Evolutionary conservation across 306 rosid genomes (phyloP).

Genomic region (Cyclanthera cordifolia): DNA sequence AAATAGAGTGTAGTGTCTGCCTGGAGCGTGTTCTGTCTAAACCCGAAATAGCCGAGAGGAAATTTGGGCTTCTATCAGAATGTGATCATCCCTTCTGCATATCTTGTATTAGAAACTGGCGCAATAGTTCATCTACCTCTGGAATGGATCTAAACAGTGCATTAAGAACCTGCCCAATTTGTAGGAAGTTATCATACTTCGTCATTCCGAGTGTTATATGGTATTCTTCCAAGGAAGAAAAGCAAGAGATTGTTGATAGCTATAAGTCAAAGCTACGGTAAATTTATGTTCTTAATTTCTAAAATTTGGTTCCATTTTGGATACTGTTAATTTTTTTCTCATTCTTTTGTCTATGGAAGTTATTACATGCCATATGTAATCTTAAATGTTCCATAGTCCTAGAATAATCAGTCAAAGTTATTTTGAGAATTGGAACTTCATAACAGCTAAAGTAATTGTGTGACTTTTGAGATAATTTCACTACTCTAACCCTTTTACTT

Average conservation of each 20-base stretch:
- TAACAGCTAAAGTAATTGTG: not conserved
- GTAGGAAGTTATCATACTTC: slow-evolving; percentile 86
- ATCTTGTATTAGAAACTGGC: slow-evolving; percentile 97
- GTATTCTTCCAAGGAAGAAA: slow-evolving; percentile 73
- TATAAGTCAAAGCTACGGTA: slow-evolving; percentile 94
- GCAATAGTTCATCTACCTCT: slow-evolving; percentile 72
- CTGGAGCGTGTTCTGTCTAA: slow-evolving; percentile 87
- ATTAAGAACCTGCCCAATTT: slow-evolving; percentile 87
- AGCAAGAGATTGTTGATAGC: slow-evolving; percentile 71
- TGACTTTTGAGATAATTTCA: not conserved
- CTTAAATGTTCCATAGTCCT: not conserved
- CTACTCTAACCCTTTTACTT: not conserved
- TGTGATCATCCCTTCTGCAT: slow-evolving; percentile 94
- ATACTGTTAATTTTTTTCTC: not conserved
- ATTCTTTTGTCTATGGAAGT: not conserved
- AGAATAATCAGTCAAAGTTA: not conserved
- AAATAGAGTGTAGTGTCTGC: slow-evolving; percentile 94
- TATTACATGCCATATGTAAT: not conserved
- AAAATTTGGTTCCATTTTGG: slow-evolving; percentile 7
- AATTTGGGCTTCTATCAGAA: slow-evolving; percentile 89
- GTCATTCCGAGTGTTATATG: slow-evolving; percentile 95
- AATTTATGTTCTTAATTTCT: slow-evolving; percentile 10
- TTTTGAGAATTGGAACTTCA: not conserved
- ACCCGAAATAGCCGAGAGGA: slow-evolving; percentile 63
- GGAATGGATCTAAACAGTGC: slow-evolving; percentile 89